Evolutionary conservation across 129 eudicot genomes (phyloP).

Genomic region (Dittrichia graveolens): DNA sequence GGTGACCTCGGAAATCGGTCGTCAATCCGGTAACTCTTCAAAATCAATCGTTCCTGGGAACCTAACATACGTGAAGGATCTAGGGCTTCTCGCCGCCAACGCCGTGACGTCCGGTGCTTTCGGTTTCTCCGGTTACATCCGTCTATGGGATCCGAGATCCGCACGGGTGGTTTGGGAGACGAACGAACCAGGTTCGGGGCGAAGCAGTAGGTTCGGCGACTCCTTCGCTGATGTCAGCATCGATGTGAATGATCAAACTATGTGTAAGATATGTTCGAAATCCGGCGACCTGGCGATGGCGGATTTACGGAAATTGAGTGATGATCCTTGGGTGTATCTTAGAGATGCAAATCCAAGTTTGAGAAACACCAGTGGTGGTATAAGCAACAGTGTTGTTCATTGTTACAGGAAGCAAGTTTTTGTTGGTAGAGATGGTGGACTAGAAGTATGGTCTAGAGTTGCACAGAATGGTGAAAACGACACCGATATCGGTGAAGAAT

Average conservation of each 20-base stretch:
- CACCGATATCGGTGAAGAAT: conserved; percentile 40
- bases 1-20: conserved; percentile 58
- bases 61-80: conserved; percentile 46
- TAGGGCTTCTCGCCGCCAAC: conserved; percentile 50
- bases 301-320: conserved; percentile 67
- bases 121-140: conserved; percentile 78
- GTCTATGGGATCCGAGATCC: conserved; percentile 75
- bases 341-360: conserved; percentile 76
- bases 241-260: conserved; percentile 41
- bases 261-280: conserved; percentile 78
- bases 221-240: conserved; percentile 82
- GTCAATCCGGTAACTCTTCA: conserved; percentile 67
- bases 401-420: conserved; percentile 75
- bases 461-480: conserved; percentile 34
- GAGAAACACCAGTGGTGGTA: conserved; percentile 52
- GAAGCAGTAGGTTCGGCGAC: conserved; percentile 88
- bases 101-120: conserved; percentile 78
- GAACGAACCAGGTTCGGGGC: conserved; percentile 85
- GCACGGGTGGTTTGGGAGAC: conserved; percentile 79
- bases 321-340: conserved; percentile 92
- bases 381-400: conserved; percentile 47
- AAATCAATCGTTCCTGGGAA: conserved; percentile 57
- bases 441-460: conserved; percentile 90
- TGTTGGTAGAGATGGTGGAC: conserved; percentile 82
- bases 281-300: conserved; percentile 86